Percentiles rank a stretch among this genome's conserved stretches.
Evolutionary conservation across 345 rosid genomes (phyloP).

Genomic region (Salix brachista): DNA sequence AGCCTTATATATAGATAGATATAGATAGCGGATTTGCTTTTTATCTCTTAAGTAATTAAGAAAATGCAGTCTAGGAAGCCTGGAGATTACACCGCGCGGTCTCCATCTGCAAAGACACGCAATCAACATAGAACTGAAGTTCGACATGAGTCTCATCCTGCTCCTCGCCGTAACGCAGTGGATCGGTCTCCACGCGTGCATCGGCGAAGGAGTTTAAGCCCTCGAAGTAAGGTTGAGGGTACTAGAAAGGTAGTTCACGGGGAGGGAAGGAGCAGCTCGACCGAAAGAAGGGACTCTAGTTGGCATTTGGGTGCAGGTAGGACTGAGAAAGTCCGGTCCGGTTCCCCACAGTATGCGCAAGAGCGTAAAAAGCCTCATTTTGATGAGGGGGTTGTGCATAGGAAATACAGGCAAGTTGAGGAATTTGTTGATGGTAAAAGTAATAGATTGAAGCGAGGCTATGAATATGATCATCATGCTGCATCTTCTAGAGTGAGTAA

Average conservation of each 20-base stretch:
- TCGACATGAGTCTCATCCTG: conserved; percentile 15
- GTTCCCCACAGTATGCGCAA: conserved; percentile 23
- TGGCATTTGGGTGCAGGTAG: conserved; percentile 33
- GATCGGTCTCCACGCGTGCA: conserved; percentile 21
- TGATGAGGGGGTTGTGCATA: conserved; percentile 18
- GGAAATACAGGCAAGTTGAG: conserved; percentile 22
- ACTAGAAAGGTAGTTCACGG: conserved; percentile 25
- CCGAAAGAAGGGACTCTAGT: conserved; percentile 33
- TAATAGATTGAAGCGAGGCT: conserved; percentile 28
- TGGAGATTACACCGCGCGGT: conserved; percentile 23
- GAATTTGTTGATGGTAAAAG: conserved; percentile 28
- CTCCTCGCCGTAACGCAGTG: conserved; percentile 16
- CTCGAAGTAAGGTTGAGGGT: conserved; percentile 24
- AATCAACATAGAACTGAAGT: conserved; percentile 24
- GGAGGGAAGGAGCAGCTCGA: conserved; percentile 24
- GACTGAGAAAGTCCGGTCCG: conserved; percentile 18
- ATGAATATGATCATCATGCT: conserved; percentile 32
- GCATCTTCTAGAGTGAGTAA: conserved; percentile 24
- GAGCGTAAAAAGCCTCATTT: conserved; percentile 29
- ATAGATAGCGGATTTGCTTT: background rate
- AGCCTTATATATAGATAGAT: background rate
- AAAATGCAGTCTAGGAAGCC: conserved; percentile 49
- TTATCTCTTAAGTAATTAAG: conserved; percentile 2
- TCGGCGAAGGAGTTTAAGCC: conserved; percentile 41
- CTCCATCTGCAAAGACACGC: conserved; percentile 30